These are phyloP conservation scores for Entonaema liquescens DNA, from an alignment of 495 filamentous ascomycete species.

Conservation along the genomic window DNA sequence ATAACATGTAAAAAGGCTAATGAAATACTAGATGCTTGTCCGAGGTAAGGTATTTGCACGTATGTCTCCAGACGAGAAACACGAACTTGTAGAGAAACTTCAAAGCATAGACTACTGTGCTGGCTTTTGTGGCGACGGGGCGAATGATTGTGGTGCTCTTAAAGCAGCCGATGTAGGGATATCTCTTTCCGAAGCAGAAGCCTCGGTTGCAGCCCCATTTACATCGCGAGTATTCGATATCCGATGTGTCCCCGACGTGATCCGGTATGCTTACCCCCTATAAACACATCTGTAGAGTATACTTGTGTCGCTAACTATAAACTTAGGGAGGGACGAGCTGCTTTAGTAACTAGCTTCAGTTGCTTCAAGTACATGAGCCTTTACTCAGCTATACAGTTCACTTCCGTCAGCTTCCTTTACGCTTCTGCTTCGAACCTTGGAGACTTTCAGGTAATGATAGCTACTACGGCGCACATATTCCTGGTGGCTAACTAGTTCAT, in stretches of 20 bases:
- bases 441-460: slow-evolving; percentile 79
- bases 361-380: slow-evolving; percentile 99
- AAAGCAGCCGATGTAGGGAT: slow-evolving; percentile 99
- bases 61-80: slow-evolving; percentile 99
- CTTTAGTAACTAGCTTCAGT: slow-evolving; percentile 96
- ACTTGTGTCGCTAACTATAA: slow-evolving; percentile 17
- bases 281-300: not conserved
- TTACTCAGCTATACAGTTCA: slow-evolving; percentile 99
- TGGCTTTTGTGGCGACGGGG: slow-evolving; percentile 97
- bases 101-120: slow-evolving; percentile 96
- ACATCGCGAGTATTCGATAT: slow-evolving; percentile 97
- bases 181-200: slow-evolving; percentile 96
- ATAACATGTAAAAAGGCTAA: slow-evolving; percentile 28
- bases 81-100: slow-evolving; percentile 96
- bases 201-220: slow-evolving; percentile 96
- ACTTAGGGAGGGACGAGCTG: slow-evolving; percentile 84
- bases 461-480: not conserved
- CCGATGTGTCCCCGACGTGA: slow-evolving; percentile 92
- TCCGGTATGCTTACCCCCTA: slow-evolving; percentile 61
- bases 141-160: slow-evolving; percentile 97
- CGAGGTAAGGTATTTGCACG: slow-evolving; percentile 93
- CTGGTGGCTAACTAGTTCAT: slow-evolving; percentile 28
- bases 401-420: slow-evolving; percentile 97
- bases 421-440: slow-evolving; percentile 94
- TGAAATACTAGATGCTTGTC: slow-evolving; percentile 75